These are phyloP conservation scores for Sporothrix brunneoviolacea DNA, from an alignment of 2,329 filamentous ascomycete genomes.

Conservation along the genomic window DNA sequence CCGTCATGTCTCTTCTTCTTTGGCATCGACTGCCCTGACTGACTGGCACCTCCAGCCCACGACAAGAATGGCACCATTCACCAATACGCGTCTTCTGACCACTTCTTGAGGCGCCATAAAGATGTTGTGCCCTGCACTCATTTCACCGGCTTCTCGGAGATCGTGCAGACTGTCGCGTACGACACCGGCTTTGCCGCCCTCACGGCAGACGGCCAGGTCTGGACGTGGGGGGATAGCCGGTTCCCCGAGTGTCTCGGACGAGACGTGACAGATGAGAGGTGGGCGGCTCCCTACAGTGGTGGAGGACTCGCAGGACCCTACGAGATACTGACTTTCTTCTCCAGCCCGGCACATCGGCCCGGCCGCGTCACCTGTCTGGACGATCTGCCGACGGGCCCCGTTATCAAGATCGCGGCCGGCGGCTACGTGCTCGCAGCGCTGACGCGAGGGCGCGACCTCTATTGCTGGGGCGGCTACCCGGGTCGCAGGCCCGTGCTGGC, in stretches of 20 bases:
- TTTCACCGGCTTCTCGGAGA: conserved; percentile 21
- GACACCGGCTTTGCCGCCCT: conserved; percentile 45
- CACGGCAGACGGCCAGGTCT: conserved; percentile 37
- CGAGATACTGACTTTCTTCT: too few relatives aligned
- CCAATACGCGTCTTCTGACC: conserved; percentile 23
- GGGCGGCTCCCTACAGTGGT: too few relatives aligned
- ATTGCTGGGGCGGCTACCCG: conserved; percentile 51
- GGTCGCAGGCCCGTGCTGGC: conserved; percentile 23
- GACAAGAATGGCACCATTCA: conserved; percentile 23
- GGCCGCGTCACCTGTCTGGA: conserved; percentile 41
- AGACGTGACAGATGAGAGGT: conserved; percentile 32
- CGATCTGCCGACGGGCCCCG: conserved; percentile 43
- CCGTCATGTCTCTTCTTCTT: neutral
- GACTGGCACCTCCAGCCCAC: conserved; percentile 17
- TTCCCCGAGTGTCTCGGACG: conserved; percentile 52
- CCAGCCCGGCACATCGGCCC: too few relatives aligned
- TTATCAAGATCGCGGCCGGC: conserved; percentile 48
- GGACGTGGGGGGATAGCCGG: conserved; percentile 52
- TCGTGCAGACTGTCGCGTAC: conserved; percentile 40
- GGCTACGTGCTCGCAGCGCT: conserved; percentile 54
- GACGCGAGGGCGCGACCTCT: conserved; percentile 51
- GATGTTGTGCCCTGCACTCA: neutral
- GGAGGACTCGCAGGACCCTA: too few relatives aligned
- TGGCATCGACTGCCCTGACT: too few relatives aligned
- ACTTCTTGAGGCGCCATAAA: neutral